Conservation (phyloP, 163 green algal species). For the Scenedesmus sp. region DNA sequence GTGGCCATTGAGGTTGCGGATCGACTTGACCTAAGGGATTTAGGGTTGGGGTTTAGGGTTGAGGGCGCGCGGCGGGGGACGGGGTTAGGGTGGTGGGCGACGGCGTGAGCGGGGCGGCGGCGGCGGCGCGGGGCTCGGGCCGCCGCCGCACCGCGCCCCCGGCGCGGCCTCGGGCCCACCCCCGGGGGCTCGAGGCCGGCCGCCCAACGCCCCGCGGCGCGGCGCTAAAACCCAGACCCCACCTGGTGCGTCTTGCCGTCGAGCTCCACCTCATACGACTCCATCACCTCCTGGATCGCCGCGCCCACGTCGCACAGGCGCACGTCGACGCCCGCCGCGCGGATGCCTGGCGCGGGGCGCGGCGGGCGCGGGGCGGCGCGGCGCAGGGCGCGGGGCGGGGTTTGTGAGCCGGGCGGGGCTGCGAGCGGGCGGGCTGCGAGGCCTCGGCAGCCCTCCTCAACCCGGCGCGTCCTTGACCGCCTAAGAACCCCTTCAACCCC, state of each 20-base stretch:
- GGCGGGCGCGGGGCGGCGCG: no score
- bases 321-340: conserved; percentile 93
- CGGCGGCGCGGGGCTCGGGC: not conserved
- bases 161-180: no score
- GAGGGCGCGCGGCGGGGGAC: no score
- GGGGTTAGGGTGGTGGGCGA: not conserved
- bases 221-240: not conserved
- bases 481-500: no score
- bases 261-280: conserved; percentile 97
- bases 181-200: no score
- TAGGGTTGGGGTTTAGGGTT: no score
- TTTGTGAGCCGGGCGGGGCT: no score
- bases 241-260: conserved; percentile 91
- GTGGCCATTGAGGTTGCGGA: conserved; percentile 99
- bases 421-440: no score
- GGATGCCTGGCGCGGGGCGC: conserved; percentile 59
- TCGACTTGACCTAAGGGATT: conserved; percentile 85
- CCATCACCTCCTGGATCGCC: conserved; percentile 98
- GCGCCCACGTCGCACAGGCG: conserved; percentile 96
- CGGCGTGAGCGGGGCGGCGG: no score
- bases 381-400: no score
- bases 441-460: no score
- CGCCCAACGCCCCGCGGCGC: not conserved
- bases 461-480: conserved; percentile 13
- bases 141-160: no score